Percentiles rank a stretch among this genome's conserved stretches.
These are phyloP conservation scores for Talaromyces liani DNA, from an alignment of 495 filamentous ascomycete genomes.

Conservation along the genomic window DNA sequence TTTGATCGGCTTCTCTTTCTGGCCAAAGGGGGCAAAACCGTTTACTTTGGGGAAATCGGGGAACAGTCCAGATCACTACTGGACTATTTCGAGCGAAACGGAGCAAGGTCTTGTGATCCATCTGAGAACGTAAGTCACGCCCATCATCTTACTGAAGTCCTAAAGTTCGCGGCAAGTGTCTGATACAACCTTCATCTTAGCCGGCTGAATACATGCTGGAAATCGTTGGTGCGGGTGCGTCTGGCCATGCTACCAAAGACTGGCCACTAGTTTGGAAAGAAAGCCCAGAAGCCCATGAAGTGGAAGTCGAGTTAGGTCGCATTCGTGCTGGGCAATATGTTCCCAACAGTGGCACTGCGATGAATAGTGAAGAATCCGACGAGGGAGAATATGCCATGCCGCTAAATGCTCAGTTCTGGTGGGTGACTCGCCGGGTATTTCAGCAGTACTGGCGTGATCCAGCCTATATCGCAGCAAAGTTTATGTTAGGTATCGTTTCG, in stretches of 20 bases:
- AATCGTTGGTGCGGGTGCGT: too few species aligned
- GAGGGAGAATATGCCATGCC: slow-evolving; percentile 72
- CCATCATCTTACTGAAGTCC: slow-evolving; percentile 54
- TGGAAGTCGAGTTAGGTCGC: too few species aligned
- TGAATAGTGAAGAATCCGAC: slow-evolving; percentile 4
- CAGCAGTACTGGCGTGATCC: slow-evolving; percentile 65
- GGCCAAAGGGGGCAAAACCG: slow-evolving; percentile 53
- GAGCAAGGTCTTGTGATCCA: slow-evolving; percentile 41
- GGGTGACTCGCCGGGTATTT: slow-evolving; percentile 56
- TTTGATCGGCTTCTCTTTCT: slow-evolving; percentile 64
- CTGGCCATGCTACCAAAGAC: too few species aligned
- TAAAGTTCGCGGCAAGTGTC: slow-evolving; percentile 65
- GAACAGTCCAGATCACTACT: slow-evolving; percentile 22
- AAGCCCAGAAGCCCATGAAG: too few species aligned
- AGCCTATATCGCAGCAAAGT: slow-evolving; percentile 41
- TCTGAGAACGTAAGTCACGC: slow-evolving; percentile 36
- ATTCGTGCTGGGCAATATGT: too few species aligned
- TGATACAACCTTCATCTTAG: not conserved
- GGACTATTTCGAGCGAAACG: slow-evolving; percentile 46
- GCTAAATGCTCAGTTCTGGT: slow-evolving; percentile 58
- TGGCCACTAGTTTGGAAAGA: too few species aligned
- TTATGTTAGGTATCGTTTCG: too few species aligned
- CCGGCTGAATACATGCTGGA: too few species aligned
- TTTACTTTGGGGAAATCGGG: slow-evolving; percentile 66
- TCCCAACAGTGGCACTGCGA: too few species aligned